Percentiles rank a stretch among this genome's conserved stretches.
Conservation (phyloP, 2,329 filamentous ascomycete species). For the Exserohilum rostratum region DNA sequence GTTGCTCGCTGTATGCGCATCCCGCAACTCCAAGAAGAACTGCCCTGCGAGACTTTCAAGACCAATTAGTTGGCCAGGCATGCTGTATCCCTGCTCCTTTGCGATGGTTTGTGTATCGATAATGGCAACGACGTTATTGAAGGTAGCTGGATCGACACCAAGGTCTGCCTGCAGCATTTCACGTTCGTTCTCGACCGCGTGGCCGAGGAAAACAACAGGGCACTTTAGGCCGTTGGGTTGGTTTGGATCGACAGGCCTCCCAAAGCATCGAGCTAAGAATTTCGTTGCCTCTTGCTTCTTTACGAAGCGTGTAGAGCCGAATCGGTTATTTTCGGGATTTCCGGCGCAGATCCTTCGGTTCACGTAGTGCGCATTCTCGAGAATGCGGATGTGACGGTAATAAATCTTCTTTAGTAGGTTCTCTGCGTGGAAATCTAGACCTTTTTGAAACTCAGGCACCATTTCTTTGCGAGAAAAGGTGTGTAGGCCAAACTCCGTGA, state of each 20-base stretch:
- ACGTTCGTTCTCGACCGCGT: constrained; percentile 3
- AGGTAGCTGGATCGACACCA: not conserved
- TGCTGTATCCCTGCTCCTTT: not conserved
- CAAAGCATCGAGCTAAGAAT: not conserved
- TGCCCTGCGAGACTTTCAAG: not conserved
- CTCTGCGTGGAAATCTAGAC: not conserved
- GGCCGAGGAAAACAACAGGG: constrained; percentile 5
- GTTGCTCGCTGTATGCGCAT: constrained; percentile 24
- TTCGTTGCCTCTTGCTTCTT: constrained; percentile 1
- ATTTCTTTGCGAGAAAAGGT: not conserved
- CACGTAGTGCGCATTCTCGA: not conserved
- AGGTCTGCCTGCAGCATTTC: not conserved
- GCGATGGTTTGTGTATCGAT: not conserved
- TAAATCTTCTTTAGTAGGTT: not conserved
- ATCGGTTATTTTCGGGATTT: constrained; percentile 10
- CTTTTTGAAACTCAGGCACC: not conserved
- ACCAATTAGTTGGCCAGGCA: not conserved
- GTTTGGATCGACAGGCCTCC: not conserved
- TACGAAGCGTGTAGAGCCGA: constrained; percentile 9
- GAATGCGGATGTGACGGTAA: not conserved
- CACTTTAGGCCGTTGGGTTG: not conserved
- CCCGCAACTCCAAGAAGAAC: not conserved
- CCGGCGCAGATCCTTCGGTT: constrained; percentile 1
- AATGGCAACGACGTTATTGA: not conserved
- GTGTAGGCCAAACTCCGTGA: not conserved